Conservation (phyloP, 768 basidiomycete genomes). For the Trametopsis cervina region DNA sequence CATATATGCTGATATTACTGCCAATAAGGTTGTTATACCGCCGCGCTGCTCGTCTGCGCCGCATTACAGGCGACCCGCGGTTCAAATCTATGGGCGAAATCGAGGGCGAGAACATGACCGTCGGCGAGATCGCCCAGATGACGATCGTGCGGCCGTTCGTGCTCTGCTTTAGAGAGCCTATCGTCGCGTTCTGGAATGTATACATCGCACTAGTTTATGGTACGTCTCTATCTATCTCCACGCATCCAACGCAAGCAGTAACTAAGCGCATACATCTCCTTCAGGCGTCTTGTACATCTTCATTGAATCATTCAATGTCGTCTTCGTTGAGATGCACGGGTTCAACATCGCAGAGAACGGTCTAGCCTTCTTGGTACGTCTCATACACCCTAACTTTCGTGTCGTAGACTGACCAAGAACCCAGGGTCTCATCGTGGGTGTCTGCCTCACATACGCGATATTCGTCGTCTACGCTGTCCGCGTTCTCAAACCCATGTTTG, state of each 20-base stretch:
- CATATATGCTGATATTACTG: not conserved
- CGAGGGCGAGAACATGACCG: conserved; percentile 14
- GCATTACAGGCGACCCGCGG: conserved; percentile 23
- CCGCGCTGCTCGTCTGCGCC: conserved; percentile 25
- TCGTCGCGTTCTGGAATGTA: conserved; percentile 24
- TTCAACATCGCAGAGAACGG: conserved; percentile 26
- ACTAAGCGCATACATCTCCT: no score
- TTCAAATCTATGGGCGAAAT: conserved; percentile 24
- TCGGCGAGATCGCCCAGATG: conserved; percentile 15
- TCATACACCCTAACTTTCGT: not conserved
- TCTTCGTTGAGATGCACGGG: conserved; percentile 27
- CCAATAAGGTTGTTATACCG: conserved; percentile 25
- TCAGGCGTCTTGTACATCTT: conserved; percentile 25
- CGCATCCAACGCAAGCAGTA: not conserved
- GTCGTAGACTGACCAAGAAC: no score
- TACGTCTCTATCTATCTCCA: not conserved
- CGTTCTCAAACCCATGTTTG: conserved; percentile 7
- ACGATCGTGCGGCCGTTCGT: conserved; percentile 26
- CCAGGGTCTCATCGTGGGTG: conserved; percentile 11
- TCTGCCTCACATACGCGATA: conserved; percentile 1
- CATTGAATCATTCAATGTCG: conserved; percentile 29
- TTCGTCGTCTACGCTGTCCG: conserved; percentile 8
- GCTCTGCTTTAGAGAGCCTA: conserved; percentile 25
- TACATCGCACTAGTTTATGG: conserved; percentile 28
- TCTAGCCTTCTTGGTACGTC: conserved; percentile 23